These are phyloP conservation scores for Tylopilus vinaceipallidus DNA, from an alignment of 768 basidiomycete genomes.

Conservation along the genomic window DNA sequence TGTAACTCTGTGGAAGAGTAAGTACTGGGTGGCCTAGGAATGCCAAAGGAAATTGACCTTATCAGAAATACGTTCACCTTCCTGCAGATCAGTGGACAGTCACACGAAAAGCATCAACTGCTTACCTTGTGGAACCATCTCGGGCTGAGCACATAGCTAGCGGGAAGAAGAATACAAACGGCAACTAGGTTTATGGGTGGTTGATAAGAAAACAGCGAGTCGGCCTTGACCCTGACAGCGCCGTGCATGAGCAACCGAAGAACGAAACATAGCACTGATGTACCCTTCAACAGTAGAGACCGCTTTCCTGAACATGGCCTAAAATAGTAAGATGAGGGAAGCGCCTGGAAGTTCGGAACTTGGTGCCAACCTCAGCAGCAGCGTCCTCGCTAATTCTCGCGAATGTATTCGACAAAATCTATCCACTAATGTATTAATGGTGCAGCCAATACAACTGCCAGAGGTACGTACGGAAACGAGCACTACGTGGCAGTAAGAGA, in stretches of 20 bases:
- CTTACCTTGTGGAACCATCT: conserved; percentile 95
- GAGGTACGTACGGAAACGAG: conserved; percentile 65
- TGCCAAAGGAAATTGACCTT: conserved; percentile 41
- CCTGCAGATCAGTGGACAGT: conserved; percentile 14
- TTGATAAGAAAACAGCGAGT: conserved; percentile 91
- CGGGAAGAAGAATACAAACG: conserved; percentile 81
- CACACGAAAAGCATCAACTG: neutral
- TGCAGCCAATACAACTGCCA: neutral
- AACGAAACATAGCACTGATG: conserved; percentile 6
- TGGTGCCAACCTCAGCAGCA: conserved; percentile 67
- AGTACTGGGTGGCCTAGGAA: neutral
- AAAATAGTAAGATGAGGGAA: neutral
- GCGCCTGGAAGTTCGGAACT: neutral
- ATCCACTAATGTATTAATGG: conserved; percentile 17
- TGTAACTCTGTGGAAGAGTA: conserved; percentile 49
- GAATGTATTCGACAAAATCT: conserved; percentile 96
- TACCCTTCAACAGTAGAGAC: conserved; percentile 95
- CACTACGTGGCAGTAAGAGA: conserved; percentile 41
- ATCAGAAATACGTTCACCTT: conserved; percentile 90
- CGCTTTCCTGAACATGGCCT: conserved; percentile 95
- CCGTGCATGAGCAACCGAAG: conserved; percentile 12
- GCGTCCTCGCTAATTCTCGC: conserved; percentile 92
- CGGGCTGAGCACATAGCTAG: conserved; percentile 83
- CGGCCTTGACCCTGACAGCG: conserved; percentile 71
- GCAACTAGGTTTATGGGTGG: conserved; percentile 91